These are phyloP conservation scores for Whalleya microplaca DNA, from an alignment of 2,329 filamentous ascomycete species.

Conservation along the genomic window DNA sequence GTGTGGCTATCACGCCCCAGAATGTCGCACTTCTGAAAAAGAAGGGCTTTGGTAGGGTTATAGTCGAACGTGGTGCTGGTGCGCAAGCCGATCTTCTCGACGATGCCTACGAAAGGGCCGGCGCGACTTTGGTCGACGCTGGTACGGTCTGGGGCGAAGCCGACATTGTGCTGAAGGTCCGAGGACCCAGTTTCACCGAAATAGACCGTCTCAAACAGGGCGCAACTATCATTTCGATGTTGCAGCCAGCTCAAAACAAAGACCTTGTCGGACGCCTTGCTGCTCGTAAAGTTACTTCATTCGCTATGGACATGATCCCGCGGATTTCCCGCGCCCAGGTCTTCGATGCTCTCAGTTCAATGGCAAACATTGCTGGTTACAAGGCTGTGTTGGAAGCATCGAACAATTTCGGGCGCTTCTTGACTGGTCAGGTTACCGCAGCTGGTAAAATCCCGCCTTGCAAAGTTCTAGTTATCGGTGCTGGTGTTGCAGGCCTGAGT, in stretches of 20 bases:
- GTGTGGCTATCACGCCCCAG: constrained; percentile 82
- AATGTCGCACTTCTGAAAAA: constrained; percentile 83
- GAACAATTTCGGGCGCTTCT: constrained; percentile 84
- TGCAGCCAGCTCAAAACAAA: constrained; percentile 83
- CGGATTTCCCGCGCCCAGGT: constrained; percentile 87
- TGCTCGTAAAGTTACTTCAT: constrained; percentile 70
- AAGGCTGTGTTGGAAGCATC: constrained; percentile 89
- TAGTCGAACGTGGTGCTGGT: constrained; percentile 83
- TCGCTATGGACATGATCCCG: constrained; percentile 93
- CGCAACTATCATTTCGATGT: constrained; percentile 78
- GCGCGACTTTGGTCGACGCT: constrained; percentile 74
- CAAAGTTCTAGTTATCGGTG: constrained; percentile 88
- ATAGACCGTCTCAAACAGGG: constrained; percentile 68
- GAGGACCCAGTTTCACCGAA: constrained; percentile 72
- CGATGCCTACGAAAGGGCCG: constrained; percentile 74
- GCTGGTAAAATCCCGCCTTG: constrained; percentile 89
- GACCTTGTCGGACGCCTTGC: constrained; percentile 74
- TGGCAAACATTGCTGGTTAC: constrained; percentile 94
- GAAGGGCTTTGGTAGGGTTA: constrained; percentile 77
- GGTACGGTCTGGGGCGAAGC: constrained; percentile 72
- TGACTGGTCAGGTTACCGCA: constrained; percentile 88
- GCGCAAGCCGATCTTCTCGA: constrained; percentile 77
- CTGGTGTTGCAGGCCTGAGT: constrained; percentile 85
- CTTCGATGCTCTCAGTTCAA: constrained; percentile 86
- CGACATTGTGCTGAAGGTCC: constrained; percentile 84